A percentile compares a stretch with the other conserved stretches of the same genome.
phyloP scores from a whole-genome alignment of 2,329 filamentous ascomycete genomes.

The Trichophyton simii region DNA sequence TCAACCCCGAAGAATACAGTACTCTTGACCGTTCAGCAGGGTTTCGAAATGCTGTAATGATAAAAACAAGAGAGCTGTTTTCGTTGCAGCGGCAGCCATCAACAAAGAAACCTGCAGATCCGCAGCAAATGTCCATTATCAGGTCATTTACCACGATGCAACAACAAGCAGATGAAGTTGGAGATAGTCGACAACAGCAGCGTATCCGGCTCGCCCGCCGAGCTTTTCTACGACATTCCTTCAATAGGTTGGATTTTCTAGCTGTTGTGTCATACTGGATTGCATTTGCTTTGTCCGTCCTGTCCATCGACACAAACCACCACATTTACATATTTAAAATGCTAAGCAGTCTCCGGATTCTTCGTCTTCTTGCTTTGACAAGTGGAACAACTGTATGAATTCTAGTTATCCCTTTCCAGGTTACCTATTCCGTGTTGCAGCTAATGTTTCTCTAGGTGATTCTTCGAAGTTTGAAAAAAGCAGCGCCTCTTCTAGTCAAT shows the following conservation, averaged over 20 bases:
- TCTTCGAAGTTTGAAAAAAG: constrained; percentile 85
- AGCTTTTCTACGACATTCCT: constrained; percentile 86
- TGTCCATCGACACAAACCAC: constrained; percentile 52
- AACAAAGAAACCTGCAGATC: constrained; percentile 38
- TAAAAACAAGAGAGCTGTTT: constrained; percentile 68
- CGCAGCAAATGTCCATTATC: constrained; percentile 46
- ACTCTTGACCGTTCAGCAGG: constrained; percentile 71
- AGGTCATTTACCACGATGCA: constrained; percentile 65
- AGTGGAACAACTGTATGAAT: constrained; percentile 67
- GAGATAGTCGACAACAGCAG: constrained; percentile 62
- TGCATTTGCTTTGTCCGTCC: constrained; percentile 60
- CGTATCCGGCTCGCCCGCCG: constrained; percentile 75
- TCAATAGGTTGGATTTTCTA: constrained; percentile 89
- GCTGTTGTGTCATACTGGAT: constrained; percentile 95
- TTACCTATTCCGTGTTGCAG: background rate
- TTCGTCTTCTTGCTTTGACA: constrained; percentile 80
- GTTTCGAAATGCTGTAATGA: constrained; percentile 57
- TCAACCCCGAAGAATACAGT: constrained; percentile 86
- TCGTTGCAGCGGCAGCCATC: constrained; percentile 66
- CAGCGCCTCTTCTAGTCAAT: constrained; percentile 77
- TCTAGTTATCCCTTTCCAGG: background rate
- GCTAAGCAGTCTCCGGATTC: constrained; percentile 86
- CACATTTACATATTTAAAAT: constrained; percentile 89
- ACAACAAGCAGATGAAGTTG: constrained; percentile 44
- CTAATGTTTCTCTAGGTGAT: constrained; percentile 53